Conservation (phyloP, 2,329 filamentous ascomycete genomes). For the Nannizziopsis barbatae region DNA sequence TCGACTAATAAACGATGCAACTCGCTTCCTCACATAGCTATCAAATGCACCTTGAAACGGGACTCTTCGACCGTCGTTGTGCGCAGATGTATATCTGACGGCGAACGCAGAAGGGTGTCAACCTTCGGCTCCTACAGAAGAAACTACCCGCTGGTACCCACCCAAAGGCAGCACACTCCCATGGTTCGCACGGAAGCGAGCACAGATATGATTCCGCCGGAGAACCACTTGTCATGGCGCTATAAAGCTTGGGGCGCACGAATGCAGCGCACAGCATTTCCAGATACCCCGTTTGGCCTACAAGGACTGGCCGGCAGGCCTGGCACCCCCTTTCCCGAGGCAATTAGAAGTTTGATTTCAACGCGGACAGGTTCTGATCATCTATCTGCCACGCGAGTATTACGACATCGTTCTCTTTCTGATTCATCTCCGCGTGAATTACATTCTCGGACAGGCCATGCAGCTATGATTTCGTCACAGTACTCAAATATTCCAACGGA, state of each 20-base stretch:
- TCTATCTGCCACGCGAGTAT: background rate
- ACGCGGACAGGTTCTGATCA: conserved; percentile 9
- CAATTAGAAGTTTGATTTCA: conserved; percentile 19
- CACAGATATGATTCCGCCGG: background rate
- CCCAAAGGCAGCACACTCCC: too few relatives aligned
- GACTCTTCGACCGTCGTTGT: background rate
- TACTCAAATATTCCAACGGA: background rate
- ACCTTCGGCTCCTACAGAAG: background rate
- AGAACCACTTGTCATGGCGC: conserved; percentile 17
- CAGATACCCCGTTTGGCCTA: conserved; percentile 13
- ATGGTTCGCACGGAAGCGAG: background rate
- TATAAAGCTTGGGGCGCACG: conserved; percentile 30
- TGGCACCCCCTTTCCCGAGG: conserved; percentile 26
- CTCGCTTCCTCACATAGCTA: background rate
- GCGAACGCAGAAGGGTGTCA: background rate
- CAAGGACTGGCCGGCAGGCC: conserved; percentile 24
- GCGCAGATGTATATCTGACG: conserved; percentile 3
- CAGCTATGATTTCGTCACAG: background rate
- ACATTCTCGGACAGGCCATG: background rate
- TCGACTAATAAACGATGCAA: background rate
- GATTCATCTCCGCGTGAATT: background rate
- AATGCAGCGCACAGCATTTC: conserved; percentile 26
- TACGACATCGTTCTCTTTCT: background rate
- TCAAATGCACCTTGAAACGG: background rate
- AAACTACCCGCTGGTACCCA: too few relatives aligned